phyloP scores from a whole-genome alignment of 2,329 filamentous ascomycete genomes.

The Botrytis tulipae region DNA sequence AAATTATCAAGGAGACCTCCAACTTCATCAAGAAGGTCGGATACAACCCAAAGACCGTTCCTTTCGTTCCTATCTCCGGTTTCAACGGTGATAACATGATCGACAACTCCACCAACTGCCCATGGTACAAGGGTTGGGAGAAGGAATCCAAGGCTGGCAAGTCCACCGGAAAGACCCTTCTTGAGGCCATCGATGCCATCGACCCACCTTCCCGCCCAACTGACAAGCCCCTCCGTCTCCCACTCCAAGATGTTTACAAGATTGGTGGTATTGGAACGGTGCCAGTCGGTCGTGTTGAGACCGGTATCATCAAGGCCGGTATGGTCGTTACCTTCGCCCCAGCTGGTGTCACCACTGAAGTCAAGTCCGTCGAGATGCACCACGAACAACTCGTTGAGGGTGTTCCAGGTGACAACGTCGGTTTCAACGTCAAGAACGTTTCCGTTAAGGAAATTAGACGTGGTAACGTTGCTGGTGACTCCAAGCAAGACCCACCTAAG shows the following conservation, averaged over 20 bases:
- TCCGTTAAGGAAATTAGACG: slow-evolving; percentile 99
- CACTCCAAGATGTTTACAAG: slow-evolving; percentile 99
- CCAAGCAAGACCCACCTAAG: slow-evolving; percentile 97
- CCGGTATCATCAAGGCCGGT: slow-evolving; percentile 86
- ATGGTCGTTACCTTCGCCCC: slow-evolving; percentile 99
- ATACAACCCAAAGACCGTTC: slow-evolving; percentile 98
- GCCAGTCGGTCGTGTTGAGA: slow-evolving; percentile 99
- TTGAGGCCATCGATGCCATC: slow-evolving; percentile 97
- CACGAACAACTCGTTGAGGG: slow-evolving; percentile 97
- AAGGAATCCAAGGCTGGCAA: slow-evolving; percentile 93
- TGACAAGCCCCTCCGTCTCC: slow-evolving; percentile 99
- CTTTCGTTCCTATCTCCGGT: slow-evolving; percentile 99
- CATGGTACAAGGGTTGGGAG: slow-evolving; percentile 99
- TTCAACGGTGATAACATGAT: slow-evolving; percentile 99
- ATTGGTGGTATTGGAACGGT: slow-evolving; percentile 99
- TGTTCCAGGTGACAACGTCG: slow-evolving; percentile 99
- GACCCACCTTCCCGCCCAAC: slow-evolving; percentile 88
- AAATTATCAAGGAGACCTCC: slow-evolving; percentile 99
- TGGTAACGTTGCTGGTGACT: slow-evolving; percentile 99
- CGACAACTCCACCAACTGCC: slow-evolving; percentile 81
- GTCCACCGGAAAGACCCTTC: slow-evolving; percentile 91
- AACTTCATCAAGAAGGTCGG: slow-evolving; percentile 99
- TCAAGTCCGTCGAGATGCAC: slow-evolving; percentile 99
- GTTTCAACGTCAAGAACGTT: slow-evolving; percentile 99
- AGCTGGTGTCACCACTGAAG: slow-evolving; percentile 99